Conservation (phyloP, 148 eudicot species). For the Vaccinium macrocarpon region DNA sequence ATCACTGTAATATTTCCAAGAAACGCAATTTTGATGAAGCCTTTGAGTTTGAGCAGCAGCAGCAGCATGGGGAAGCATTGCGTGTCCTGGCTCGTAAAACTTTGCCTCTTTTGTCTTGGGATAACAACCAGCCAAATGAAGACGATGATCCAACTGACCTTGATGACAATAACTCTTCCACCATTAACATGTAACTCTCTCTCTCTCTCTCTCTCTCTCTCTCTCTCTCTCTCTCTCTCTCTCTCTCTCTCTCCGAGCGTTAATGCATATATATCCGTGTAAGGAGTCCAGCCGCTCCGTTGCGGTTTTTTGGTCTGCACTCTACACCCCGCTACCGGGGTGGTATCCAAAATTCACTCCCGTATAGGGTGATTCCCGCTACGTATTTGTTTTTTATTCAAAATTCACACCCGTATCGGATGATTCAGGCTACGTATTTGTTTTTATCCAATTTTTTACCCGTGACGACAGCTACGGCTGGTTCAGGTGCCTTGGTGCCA, state of each 20-base stretch:
- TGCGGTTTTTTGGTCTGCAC: no score
- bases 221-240: neutral
- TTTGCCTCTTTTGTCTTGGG: slow-evolving; percentile 46
- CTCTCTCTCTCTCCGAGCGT: neutral
- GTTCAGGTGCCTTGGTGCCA: no score
- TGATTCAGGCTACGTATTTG: no score
- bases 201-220: slow-evolving; percentile 12
- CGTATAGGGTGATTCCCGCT: no score
- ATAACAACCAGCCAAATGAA: slow-evolving; percentile 37
- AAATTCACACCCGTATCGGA: no score
- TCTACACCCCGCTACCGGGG: no score
- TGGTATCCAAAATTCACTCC: no score
- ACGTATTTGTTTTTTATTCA: no score
- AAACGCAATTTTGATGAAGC: slow-evolving; percentile 30
- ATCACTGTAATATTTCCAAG: slow-evolving; percentile 11
- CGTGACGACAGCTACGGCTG: no score
- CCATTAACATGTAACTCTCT: slow-evolving; percentile 26
- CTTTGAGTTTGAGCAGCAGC: slow-evolving; percentile 4
- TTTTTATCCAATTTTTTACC: no score
- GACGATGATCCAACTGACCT: slow-evolving; percentile 23
- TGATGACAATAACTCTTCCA: slow-evolving; percentile 24
- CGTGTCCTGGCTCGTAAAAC: slow-evolving; percentile 14
- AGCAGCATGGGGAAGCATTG: neutral
- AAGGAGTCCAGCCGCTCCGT: no score
- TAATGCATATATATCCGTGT: no score